Percentiles rank a stretch among this genome's conserved stretches.
phyloP scores from a whole-genome alignment of 257 asterid species.

The Petunia axillaris region DNA sequence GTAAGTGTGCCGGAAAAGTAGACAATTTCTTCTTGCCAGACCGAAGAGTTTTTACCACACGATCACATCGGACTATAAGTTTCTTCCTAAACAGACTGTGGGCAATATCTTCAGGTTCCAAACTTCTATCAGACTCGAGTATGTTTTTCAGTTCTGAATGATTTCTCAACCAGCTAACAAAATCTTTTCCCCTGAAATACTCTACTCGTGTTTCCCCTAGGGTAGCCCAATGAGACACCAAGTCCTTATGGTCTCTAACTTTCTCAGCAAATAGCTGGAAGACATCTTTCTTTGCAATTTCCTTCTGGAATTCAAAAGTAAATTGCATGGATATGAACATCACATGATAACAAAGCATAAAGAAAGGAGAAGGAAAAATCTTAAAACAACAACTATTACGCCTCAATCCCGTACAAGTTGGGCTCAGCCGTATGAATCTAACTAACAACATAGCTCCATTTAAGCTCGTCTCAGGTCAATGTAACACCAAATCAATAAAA shows the following conservation, averaged over 20 bases:
- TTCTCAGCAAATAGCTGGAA: constrained; percentile 87
- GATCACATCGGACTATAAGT: constrained; percentile 89
- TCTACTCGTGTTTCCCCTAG: constrained; percentile 92
- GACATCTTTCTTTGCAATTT: constrained; percentile 70
- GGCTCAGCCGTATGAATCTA: too few relatives aligned
- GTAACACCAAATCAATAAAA: too few relatives aligned
- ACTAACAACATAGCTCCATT: too few relatives aligned
- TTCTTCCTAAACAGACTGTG: constrained; percentile 70
- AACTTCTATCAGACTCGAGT: constrained; percentile 69
- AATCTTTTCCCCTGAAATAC: constrained; percentile 90
- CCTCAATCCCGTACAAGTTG: too few relatives aligned
- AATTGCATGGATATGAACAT: constrained; percentile 25
- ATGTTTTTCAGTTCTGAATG: constrained; percentile 75
- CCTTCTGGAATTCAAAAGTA: constrained; percentile 64
- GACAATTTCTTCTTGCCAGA: constrained; percentile 93
- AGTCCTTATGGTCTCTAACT: constrained; percentile 90
- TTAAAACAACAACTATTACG: too few relatives aligned
- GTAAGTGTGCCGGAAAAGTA: constrained; percentile 96
- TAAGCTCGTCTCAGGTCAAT: too few relatives aligned
- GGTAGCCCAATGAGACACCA: constrained; percentile 95
- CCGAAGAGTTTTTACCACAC: constrained; percentile 85
- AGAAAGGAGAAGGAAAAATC: background rate
- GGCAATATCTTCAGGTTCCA: constrained; percentile 79
- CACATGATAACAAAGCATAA: background rate
- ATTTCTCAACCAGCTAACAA: constrained; percentile 71